phyloP scores from a whole-genome alignment of 192 early-diverging fungal species.

The Tieghemiomyces parasiticus region DNA sequence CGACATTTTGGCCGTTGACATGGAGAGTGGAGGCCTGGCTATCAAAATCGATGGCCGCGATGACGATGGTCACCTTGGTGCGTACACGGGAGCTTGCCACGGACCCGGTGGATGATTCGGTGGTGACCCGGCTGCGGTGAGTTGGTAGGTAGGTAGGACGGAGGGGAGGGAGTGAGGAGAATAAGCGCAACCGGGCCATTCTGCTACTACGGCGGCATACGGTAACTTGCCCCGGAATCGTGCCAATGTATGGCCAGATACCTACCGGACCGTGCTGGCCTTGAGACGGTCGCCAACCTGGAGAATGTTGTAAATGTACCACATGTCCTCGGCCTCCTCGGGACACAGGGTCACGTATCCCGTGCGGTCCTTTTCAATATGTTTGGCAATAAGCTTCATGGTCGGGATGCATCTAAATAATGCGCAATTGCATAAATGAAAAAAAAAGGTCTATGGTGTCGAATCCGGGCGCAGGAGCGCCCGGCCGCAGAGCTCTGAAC shows the following conservation, averaged over 20 bases:
- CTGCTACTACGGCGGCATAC: not conserved
- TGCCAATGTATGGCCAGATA: not conserved
- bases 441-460: too few relatives aligned
- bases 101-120: slow-evolving; percentile 75
- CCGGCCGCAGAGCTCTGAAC: too few relatives aligned
- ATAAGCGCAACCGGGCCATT: not conserved
- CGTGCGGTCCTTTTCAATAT: slow-evolving; percentile 63
- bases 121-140: slow-evolving; percentile 59
- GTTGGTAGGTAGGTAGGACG: not conserved
- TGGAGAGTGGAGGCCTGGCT: slow-evolving; percentile 66
- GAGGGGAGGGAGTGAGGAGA: not conserved
- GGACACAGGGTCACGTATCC: slow-evolving; percentile 72
- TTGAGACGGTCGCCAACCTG: slow-evolving; percentile 71
- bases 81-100: slow-evolving; percentile 68
- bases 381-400: slow-evolving; percentile 59
- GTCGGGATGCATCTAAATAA: not conserved
- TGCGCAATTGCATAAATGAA: too few relatives aligned
- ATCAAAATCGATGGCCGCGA: slow-evolving; percentile 86
- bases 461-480: too few relatives aligned
- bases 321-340: slow-evolving; percentile 95
- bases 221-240: not conserved
- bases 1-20: slow-evolving; percentile 75
- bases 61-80: slow-evolving; percentile 65
- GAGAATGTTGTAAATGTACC: slow-evolving; percentile 88
- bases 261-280: slow-evolving; percentile 69